Percentiles rank a stretch among this genome's conserved stretches.
Evolutionary conservation across 1,139 yeast genomes (phyloP).

Genomic region (Candida sp.): DNA sequence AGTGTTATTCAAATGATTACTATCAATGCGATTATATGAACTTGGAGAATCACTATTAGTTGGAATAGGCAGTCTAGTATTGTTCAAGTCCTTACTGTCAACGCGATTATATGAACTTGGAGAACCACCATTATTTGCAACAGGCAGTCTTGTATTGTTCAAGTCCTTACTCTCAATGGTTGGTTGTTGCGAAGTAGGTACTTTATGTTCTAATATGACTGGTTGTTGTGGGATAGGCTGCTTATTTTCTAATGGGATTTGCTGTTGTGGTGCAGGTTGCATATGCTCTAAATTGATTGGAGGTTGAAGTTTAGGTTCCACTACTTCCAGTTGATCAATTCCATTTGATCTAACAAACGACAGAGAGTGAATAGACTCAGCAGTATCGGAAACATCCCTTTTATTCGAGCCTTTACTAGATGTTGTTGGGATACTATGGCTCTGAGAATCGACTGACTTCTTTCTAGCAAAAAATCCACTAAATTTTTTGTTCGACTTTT

Average conservation of each 20-base stretch:
- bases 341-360: not conserved
- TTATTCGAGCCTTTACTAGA: not conserved
- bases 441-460: not conserved
- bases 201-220: too few species aligned
- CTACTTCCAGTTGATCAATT: not conserved
- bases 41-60: not conserved
- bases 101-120: not conserved
- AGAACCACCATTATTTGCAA: not conserved
- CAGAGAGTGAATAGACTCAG: not conserved
- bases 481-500: constrained; percentile 9
- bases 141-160: not conserved
- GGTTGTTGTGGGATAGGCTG: too few species aligned
- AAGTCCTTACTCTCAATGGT: too few species aligned
- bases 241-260: not conserved
- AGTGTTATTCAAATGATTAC: not conserved
- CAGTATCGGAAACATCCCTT: too few species aligned
- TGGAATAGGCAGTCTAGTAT: not conserved
- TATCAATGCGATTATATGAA: not conserved
- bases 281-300: not conserved
- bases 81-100: not conserved
- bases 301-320: not conserved
- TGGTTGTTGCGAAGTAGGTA: too few species aligned
- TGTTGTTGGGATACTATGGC: not conserved
- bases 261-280: not conserved
- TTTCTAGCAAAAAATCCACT: constrained; percentile 4